These are phyloP conservation scores for Xylariaceae sp. DNA, from an alignment of 2,329 filamentous ascomycete species.

Conservation along the genomic window DNA sequence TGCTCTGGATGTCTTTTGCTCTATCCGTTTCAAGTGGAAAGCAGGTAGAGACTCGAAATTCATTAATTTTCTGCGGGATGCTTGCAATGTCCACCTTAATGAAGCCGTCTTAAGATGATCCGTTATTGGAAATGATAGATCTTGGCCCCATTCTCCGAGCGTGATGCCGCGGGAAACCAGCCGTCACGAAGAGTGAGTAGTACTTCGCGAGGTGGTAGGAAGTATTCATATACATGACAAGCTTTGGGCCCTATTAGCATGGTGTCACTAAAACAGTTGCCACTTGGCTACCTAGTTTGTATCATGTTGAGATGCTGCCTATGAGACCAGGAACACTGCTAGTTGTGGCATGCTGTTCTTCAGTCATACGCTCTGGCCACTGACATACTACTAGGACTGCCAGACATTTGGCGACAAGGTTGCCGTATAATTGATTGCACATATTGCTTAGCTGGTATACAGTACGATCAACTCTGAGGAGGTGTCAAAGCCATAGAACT, in stretches of 20 bases:
- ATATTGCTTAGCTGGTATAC: no score
- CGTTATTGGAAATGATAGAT: not conserved
- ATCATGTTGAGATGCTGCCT: conserved; percentile 3
- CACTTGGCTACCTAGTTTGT: conserved; percentile 19
- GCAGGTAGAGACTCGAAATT: no score
- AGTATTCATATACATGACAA: conserved; percentile 2
- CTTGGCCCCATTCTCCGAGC: not conserved
- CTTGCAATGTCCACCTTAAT: not conserved
- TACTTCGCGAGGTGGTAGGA: not conserved
- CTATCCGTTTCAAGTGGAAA: no score
- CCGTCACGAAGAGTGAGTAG: not conserved
- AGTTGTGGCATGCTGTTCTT: not conserved
- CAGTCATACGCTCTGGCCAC: conserved; percentile 15
- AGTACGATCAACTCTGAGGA: no score
- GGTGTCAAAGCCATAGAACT: no score
- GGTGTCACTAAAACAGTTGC: conserved; percentile 18
- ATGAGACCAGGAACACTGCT: conserved; percentile 17
- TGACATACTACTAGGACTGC: not conserved
- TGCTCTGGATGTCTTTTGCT: conserved; percentile 1
- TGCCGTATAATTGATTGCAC: conserved; percentile 13
- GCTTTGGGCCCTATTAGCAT: not conserved
- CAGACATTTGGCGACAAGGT: conserved; percentile 22
- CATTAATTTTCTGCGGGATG: no score
- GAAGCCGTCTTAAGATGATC: not conserved
- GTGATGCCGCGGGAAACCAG: not conserved